Evolutionary conservation across 1,139 yeast species (phyloP), one percentile per base, ranked within the genome.

Genomic region (Suhomyces panamericanus): DNA sequence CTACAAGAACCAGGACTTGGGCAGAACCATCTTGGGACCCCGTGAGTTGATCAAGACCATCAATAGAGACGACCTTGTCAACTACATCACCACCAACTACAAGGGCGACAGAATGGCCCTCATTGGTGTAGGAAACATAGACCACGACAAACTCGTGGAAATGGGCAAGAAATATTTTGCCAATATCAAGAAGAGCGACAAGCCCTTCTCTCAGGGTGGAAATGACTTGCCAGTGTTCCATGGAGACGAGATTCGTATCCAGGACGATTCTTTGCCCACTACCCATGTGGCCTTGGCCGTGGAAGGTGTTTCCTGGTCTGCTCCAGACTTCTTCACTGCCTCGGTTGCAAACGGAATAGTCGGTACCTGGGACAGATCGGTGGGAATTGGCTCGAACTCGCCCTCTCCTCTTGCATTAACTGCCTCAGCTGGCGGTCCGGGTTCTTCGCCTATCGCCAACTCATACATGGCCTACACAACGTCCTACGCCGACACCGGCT

Each of bases 221-320:
- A 87, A 86, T 33, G 90, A 83, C 47, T 69, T 87, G 44, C 97
- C 98, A 2, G 75, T 79, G 14, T 93, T 93, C 64, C 73, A 81
- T 52, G 95, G 96, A 27, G 93, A 91, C 47, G 98, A 93, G 66
- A 81, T 87, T 45, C 82, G 91, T 56, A 78, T 90, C 46, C 85
- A 86, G 56, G 97, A 93, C 57, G 82, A 81, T 52, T 73, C 95
- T 1, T 70, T 93, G 62, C 96, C 97, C 22, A 84, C 84, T 8
- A 91, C 97, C 2, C 95, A 93, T 67, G 82, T 90, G 46, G 99
- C 97, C 7, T 70, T 93, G 50, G 95, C 97, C 11, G 85, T 93
- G n/a, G 99, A 93, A 70, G 98, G 99, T 57, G 97, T 91, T 24
- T 85, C 96, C 39, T 93, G 99, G 99, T 85, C 88, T 29, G 89